phyloP scores from a whole-genome alignment of 108 stramenopile genomes.

The Nitzschia sp. region DNA sequence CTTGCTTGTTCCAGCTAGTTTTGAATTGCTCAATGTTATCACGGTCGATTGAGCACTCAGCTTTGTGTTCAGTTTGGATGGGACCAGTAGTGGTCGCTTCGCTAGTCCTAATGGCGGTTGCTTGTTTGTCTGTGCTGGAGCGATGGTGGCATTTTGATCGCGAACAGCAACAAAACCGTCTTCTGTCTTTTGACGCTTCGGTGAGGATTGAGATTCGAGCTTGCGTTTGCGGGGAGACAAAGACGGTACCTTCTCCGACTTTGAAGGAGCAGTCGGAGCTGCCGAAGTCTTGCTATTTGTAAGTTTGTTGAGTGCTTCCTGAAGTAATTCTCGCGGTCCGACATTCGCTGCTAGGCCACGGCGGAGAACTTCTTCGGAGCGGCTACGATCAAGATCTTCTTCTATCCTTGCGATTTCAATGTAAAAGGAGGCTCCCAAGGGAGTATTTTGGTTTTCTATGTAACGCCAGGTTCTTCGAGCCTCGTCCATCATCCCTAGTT shows the following conservation, averaged over 20 bases:
- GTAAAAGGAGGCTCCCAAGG: constrained; percentile 33
- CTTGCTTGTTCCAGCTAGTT: background rate
- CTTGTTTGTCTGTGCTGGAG: background rate
- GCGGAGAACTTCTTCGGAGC: constrained; percentile 18
- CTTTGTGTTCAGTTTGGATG: background rate
- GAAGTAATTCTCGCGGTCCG: constrained; percentile 23
- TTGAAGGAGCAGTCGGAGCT: background rate
- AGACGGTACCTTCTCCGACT: background rate
- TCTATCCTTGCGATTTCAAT: constrained; percentile 41
- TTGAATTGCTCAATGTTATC: background rate
- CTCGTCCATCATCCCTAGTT: constrained; percentile 38
- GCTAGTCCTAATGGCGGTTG: no score
- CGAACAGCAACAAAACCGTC: background rate
- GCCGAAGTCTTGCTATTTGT: background rate
- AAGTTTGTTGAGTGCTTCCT: constrained; percentile 13
- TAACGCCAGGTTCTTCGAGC: constrained; percentile 50
- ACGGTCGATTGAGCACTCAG: no score
- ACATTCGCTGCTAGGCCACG: constrained; percentile 41
- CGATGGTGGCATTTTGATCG: background rate
- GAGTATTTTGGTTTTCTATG: constrained; percentile 34
- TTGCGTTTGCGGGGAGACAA: constrained; percentile 13
- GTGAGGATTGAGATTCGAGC: constrained; percentile 10
- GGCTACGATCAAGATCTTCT: constrained; percentile 8
- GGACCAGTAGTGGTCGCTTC: no score
- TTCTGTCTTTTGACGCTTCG: constrained; percentile 12